A percentile compares a stretch with the other conserved stretches of the same genome.
Evolutionary conservation across 768 basidiomycete species (phyloP).

Genomic region (Trametes cingulata): DNA sequence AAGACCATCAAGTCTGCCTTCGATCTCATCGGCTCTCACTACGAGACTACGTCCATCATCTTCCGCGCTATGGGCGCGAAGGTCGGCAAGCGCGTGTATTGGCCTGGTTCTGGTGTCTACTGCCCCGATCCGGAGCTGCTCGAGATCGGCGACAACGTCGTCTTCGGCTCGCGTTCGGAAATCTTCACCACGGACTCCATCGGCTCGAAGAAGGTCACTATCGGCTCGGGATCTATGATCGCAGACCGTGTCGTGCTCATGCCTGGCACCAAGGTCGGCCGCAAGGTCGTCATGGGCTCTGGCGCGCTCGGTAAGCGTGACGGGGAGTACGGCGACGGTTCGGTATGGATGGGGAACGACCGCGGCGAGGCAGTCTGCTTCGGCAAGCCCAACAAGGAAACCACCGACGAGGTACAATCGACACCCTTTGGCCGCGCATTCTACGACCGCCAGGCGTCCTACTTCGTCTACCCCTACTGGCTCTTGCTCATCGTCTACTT

Average conservation of each 20-base stretch:
- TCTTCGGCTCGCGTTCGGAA: conserved; percentile 48
- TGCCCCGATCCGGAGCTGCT: conserved; percentile 50
- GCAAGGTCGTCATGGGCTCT: conserved; percentile 47
- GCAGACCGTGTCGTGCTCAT: conserved; percentile 51
- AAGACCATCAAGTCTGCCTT: conserved; percentile 38
- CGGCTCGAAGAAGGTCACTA: conserved; percentile 41
- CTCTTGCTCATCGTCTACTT: conserved; percentile 41
- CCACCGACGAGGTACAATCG: conserved; percentile 29
- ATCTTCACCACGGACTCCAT: conserved; percentile 46
- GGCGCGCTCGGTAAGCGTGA: conserved; percentile 48
- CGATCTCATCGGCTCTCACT: conserved; percentile 47
- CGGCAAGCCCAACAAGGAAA: conserved; percentile 24
- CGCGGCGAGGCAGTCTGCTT: conserved; percentile 38
- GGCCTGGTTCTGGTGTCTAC: conserved; percentile 48
- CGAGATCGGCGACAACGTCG: conserved; percentile 50
- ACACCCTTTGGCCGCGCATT: conserved; percentile 48
- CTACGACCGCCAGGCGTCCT: conserved; percentile 41
- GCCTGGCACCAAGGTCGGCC: conserved; percentile 42
- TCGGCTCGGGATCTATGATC: conserved; percentile 51
- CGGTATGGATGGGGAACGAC: conserved; percentile 51
- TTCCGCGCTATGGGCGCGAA: conserved; percentile 53
- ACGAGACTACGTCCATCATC: conserved; percentile 46
- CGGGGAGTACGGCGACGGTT: conserved; percentile 42
- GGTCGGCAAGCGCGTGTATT: conserved; percentile 48
- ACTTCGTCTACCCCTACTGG: conserved; percentile 43